Base-by-base conservation (phyloP, 2,329 filamentous ascomycete species). In the Cadophora luteo-olivacea region DNA sequence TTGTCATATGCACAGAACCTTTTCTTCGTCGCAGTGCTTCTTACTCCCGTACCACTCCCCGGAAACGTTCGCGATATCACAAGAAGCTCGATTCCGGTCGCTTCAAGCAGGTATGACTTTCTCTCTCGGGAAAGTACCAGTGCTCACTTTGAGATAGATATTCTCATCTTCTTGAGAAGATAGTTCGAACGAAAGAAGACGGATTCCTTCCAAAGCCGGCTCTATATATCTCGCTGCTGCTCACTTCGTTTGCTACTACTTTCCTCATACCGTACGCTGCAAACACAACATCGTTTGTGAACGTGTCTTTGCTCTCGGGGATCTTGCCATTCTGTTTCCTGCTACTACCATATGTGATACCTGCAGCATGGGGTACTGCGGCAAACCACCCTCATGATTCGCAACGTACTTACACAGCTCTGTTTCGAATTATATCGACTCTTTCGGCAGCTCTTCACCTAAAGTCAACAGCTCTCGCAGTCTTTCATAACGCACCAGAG, bases 1-100 rank as follows among this genome's bases (percentile, higher is more conserved):
- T 78, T 91, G 12, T 88, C 86, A 0, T 89, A 86, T 72, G 86
- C 87, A 2, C 85, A 88, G 77, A 90, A 88, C 72, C 78, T 91
- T 36, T 91, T 91, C 79, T 89, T 86, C 74, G 75, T 89, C 11
- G 83, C 85, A 8, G 79, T 90, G 33, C 79, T 89, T 11, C 81
- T 89, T 32, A 87, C 85, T 0, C 86, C 87, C 0, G 76, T 84
- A 5, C 84, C 86, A 0, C 69, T 86, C 12, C 76, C 78, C 12
- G 68, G 75, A 4, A 75, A 77, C 68, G 70, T 75, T n/a, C 72
- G 69, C 54, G 70, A 72, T 12, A 58, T 77, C 22, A 76, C 71
- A 16, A 69, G 69, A 36, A 52, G 48, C 33, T 69, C 70, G 19
- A 64, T 75, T 45, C 70, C 68, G 38, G 66, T 57, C 29, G 74